Evolutionary conservation across 371 early-diverging fungal species (phyloP).

Genomic region (Massospora cicadina): DNA sequence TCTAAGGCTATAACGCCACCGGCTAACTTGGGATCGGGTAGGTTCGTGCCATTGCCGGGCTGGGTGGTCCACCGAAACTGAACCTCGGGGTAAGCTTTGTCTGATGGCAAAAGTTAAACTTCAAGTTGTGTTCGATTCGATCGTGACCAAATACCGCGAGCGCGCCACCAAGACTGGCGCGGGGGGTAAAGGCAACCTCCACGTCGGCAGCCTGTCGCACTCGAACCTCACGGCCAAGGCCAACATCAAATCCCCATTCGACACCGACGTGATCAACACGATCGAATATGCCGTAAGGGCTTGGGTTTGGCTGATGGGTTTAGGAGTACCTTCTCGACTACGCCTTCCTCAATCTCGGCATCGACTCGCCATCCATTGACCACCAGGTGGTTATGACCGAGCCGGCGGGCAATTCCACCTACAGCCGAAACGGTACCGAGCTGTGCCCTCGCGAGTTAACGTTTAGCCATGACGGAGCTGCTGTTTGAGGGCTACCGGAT

Average conservation of each 20-base stretch:
- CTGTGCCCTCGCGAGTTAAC: not conserved
- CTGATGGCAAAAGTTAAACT: not conserved
- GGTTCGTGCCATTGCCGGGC: slow-evolving; percentile 63
- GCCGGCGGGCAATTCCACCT: slow-evolving; percentile 49
- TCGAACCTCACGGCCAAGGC: slow-evolving; percentile 46
- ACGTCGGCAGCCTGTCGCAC: slow-evolving; percentile 61
- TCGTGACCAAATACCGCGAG: slow-evolving; percentile 62
- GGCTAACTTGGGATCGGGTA: too few species aligned
- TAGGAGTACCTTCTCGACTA: slow-evolving; percentile 72
- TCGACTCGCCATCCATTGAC: slow-evolving; percentile 36
- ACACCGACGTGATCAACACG: slow-evolving; percentile 43
- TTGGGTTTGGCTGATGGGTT: not conserved
- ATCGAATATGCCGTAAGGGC: slow-evolving; percentile 40
- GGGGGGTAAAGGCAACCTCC: slow-evolving; percentile 20
- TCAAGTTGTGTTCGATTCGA: slow-evolving; percentile 58
- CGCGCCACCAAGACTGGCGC: slow-evolving; percentile 29
- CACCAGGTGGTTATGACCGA: slow-evolving; percentile 80
- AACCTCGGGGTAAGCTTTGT: slow-evolving; percentile 31
- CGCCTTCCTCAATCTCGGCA: slow-evolving; percentile 58
- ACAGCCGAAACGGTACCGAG: slow-evolving; percentile 45
- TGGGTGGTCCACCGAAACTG: slow-evolving; percentile 55
- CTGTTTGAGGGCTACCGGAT: slow-evolving; percentile 69
- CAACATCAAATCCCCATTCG: slow-evolving; percentile 56
- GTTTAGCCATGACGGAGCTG: slow-evolving; percentile 56
- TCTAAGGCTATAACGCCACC: too few species aligned